Base-by-base conservation (phyloP, 257 asterid species). In the Primulina eburnea region DNA sequence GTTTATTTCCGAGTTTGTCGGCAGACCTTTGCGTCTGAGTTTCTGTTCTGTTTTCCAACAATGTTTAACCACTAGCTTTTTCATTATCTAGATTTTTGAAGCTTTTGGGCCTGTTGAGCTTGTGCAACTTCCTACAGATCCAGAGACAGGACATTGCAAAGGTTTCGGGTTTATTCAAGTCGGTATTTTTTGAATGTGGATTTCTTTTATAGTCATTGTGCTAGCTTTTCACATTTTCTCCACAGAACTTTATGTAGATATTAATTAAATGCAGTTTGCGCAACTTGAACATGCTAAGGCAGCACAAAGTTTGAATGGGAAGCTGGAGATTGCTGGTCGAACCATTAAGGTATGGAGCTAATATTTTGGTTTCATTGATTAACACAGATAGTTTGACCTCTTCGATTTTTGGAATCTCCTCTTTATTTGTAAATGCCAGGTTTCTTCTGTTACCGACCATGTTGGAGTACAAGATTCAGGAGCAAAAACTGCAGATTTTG, bases 131-230 rank as follows among this genome's bases (percentile, higher is more conserved):
- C 99, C 99, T 57, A 89, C 95, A 2, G 99, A 94, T 77, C 96
- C 99, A 38, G 99, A 94, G 81, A 89, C 99, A 8, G 99, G 97
- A 63, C 97, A 91, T 72, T 94, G 99, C 90, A 91, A 94, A 86
- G 99, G 99, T 74, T 94, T 94, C 77, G 99, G 99, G 78, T 94
- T 94, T 88, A 83, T 94, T 81, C 99, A 94, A 77, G 99, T 94
- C 79, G 24, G 99, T 89, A 80, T 82, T 77, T 72, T 71, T 61
- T 56, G 34, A 52, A 57, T 58, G 71, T 43, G 30, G 32, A 73
- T 60, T 60, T 43, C 21, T 34, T 60, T 20, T 18, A 47, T 56
- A 17, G 14, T 26, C 59, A 11, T 66, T 26, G 30, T 18, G 12
- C 21, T 7, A 62, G 62, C 18, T 62, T 28, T 72, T 43, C 38